phyloP scores from a whole-genome alignment of 106 monocot species.

The Hemerocallis citrina region DNA sequence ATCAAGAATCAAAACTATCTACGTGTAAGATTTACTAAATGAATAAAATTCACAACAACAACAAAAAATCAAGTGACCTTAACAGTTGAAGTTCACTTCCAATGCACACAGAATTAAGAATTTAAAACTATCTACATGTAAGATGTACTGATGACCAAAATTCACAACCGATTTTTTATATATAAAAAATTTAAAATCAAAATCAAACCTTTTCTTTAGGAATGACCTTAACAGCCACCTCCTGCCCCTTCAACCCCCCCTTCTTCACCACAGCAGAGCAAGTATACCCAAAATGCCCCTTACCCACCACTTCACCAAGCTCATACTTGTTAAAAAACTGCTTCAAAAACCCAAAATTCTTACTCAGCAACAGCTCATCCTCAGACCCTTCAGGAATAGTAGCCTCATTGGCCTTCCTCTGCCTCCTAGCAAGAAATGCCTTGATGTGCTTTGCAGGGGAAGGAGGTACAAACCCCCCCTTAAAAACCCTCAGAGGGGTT shows the following conservation, averaged over 20 bases:
- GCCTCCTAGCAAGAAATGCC: constrained; percentile 56
- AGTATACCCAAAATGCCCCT: constrained; percentile 85
- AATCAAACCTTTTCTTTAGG: constrained; percentile 59
- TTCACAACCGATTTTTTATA: too few species aligned
- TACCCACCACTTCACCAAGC: constrained; percentile 61
- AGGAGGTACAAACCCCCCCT: constrained; percentile 67
- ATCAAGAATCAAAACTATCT: too few species aligned
- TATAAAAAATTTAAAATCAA: background rate
- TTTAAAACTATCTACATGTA: background rate
- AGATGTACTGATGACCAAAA: background rate
- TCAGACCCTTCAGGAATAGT: constrained; percentile 64
- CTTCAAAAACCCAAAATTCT: constrained; percentile 73
- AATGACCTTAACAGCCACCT: constrained; percentile 82
- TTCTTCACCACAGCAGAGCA: constrained; percentile 66
- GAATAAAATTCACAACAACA: too few species aligned
- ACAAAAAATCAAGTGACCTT: too few species aligned
- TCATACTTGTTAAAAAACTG: constrained; percentile 63
- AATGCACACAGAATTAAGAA: too few species aligned
- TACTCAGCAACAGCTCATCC: constrained; percentile 41
- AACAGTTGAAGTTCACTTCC: too few species aligned
- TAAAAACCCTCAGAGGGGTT: constrained; percentile 42
- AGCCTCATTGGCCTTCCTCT: constrained; percentile 58
- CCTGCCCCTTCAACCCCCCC: constrained; percentile 71
- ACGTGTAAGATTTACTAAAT: too few species aligned
- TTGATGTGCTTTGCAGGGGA: constrained; percentile 91